These are phyloP conservation scores for Ceratobasidium sp. DNA, from an alignment of 1,284 basidiomycete genomes.

Conservation along the genomic window DNA sequence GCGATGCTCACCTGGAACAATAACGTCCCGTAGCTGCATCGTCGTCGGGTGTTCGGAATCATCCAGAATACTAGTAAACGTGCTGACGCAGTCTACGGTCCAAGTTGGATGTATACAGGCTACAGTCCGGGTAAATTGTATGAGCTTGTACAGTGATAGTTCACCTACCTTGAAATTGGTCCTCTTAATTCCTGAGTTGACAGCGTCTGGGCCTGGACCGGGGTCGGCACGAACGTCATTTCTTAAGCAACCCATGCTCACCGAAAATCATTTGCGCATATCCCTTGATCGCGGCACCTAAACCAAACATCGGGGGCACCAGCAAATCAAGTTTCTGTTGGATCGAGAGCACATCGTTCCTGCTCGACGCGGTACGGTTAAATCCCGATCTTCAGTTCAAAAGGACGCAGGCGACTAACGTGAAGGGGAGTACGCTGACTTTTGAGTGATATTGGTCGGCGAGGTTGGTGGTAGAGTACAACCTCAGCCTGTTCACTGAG, in stretches of 20 bases:
- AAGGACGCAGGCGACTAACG: slow-evolving; percentile 1
- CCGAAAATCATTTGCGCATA: slow-evolving; percentile 28
- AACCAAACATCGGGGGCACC: slow-evolving; percentile 23
- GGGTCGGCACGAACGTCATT: slow-evolving; percentile 47
- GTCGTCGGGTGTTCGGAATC: background rate
- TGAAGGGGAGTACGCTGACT: slow-evolving; percentile 34
- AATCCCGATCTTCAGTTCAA: background rate
- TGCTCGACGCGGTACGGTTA: background rate
- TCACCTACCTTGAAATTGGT: slow-evolving; percentile 46
- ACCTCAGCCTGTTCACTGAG: background rate
- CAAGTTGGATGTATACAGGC: slow-evolving; percentile 68
- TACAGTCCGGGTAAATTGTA: slow-evolving; percentile 49
- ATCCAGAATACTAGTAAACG: slow-evolving; percentile 14
- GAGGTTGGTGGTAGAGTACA: slow-evolving; percentile 1
- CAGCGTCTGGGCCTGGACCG: slow-evolving; percentile 48
- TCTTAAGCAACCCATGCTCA: background rate
- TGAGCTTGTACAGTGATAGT: slow-evolving; percentile 44
- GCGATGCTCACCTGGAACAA: slow-evolving; percentile 21
- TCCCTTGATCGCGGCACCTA: background rate
- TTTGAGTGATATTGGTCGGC: slow-evolving; percentile 22
- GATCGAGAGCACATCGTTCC: slow-evolving; percentile 8
- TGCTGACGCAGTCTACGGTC: slow-evolving; percentile 54
- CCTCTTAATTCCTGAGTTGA: slow-evolving; percentile 44
- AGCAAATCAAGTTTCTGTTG: slow-evolving; percentile 21
- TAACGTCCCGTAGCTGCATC: slow-evolving; percentile 13